These are phyloP conservation scores for Pseudofabraea citricarpa DNA, from an alignment of 2,329 filamentous ascomycete species.

Conservation along the genomic window DNA sequence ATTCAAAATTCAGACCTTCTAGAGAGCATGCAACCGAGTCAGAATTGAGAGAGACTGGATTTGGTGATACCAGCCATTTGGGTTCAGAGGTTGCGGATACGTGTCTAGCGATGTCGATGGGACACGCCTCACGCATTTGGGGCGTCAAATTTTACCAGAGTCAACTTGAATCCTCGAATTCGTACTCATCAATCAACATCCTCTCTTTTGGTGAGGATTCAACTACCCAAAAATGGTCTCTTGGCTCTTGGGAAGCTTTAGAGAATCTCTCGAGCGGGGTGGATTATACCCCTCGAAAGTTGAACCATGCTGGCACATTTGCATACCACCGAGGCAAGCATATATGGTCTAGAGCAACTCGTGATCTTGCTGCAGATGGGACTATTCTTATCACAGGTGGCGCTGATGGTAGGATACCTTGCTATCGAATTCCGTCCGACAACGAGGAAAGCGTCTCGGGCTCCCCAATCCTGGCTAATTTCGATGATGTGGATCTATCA, in stretches of 20 bases:
- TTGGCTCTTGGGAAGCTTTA: slow-evolving; percentile 7
- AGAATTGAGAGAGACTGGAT: slow-evolving; percentile 54
- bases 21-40: background rate
- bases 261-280: background rate
- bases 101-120: slow-evolving; percentile 70
- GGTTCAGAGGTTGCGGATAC: slow-evolving; percentile 32
- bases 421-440: slow-evolving; percentile 30
- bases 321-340: slow-evolving; percentile 80
- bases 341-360: slow-evolving; percentile 71
- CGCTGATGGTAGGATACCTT: slow-evolving; percentile 68
- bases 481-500: no score
- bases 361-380: background rate
- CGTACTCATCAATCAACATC: slow-evolving; percentile 39
- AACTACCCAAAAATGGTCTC: slow-evolving; percentile 65
- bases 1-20: background rate
- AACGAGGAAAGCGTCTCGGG: no score
- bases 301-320: slow-evolving; percentile 51
- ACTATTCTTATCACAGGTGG: slow-evolving; percentile 61
- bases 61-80: slow-evolving; percentile 39
- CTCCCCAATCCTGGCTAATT: no score
- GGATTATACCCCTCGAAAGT: slow-evolving; percentile 13
- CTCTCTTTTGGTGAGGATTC: slow-evolving; percentile 85
- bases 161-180: background rate
- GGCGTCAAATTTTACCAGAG: slow-evolving; percentile 60
- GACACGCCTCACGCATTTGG: slow-evolving; percentile 89